These are phyloP conservation scores for Rhodocollybia butyracea DNA, from an alignment of 768 basidiomycete species.

Conservation along the genomic window DNA sequence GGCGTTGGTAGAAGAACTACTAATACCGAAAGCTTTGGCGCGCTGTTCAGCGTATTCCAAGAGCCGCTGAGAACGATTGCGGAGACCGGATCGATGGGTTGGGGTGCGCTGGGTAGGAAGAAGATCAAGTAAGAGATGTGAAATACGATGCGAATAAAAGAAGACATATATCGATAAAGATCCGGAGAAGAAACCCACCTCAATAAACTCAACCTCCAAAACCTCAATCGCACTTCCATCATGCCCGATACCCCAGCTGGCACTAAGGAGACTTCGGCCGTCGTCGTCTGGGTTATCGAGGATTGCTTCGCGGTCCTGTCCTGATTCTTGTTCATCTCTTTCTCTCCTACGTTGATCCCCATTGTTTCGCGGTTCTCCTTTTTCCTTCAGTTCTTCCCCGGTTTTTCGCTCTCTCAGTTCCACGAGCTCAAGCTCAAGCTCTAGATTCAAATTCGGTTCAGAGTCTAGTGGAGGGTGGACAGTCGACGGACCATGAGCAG, in stretches of 20 bases:
- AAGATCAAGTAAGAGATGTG: neutral
- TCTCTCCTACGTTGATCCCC: neutral
- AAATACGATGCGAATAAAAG: too few species aligned
- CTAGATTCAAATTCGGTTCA: too few species aligned
- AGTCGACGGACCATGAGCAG: too few species aligned
- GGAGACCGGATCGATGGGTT: neutral
- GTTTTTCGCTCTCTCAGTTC: neutral
- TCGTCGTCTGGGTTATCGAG: conserved; percentile 56
- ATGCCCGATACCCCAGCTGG: conserved; percentile 75
- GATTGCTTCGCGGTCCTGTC: neutral
- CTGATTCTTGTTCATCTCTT: neutral
- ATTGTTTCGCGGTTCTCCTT: conserved; percentile 6
- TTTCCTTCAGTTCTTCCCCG: conserved; percentile 1
- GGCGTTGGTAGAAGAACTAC: too few species aligned
- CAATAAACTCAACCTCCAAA: conserved; percentile 56
- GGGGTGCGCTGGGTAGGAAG: neutral
- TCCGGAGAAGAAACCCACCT: conserved; percentile 40
- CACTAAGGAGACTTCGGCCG: conserved; percentile 59
- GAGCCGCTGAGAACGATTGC: conserved; percentile 6
- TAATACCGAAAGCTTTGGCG: neutral
- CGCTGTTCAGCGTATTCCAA: conserved; percentile 10
- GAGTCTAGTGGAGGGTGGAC: too few species aligned
- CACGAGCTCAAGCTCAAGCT: too few species aligned
- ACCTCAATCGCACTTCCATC: conserved; percentile 78
- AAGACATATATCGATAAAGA: too few species aligned